A percentile compares a stretch with the other conserved stretches of the same genome.
Evolutionary conservation across 2,329 filamentous ascomycete species (phyloP).

Genomic region (Fusarium cyanostomum): DNA sequence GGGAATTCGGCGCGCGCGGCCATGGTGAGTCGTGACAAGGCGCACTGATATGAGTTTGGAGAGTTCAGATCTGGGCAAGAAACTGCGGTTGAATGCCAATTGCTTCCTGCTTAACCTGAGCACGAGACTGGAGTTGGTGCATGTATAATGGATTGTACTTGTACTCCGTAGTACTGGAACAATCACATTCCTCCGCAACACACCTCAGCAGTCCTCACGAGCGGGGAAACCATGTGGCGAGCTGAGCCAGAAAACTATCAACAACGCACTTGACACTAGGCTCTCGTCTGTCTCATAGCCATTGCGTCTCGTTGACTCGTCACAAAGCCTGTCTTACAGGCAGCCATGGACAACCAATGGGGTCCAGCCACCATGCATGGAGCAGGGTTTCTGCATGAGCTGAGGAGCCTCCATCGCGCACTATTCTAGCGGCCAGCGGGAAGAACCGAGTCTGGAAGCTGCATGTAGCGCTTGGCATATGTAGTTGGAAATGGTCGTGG

Average conservation of each 20-base stretch:
- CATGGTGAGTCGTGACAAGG: background rate
- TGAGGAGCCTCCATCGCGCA: background rate
- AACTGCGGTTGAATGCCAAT: too few relatives aligned
- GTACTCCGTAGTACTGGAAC: background rate
- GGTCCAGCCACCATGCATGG: background rate
- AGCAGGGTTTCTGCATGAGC: background rate
- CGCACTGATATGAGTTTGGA: too few relatives aligned
- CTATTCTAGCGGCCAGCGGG: background rate
- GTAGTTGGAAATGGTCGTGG: too few relatives aligned
- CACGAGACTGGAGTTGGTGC: too few relatives aligned
- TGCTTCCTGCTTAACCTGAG: too few relatives aligned
- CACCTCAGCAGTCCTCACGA: background rate
- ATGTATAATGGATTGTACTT: too few relatives aligned
- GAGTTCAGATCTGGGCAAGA: too few relatives aligned
- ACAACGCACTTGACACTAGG: background rate
- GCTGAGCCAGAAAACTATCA: background rate
- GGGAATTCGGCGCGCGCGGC: slow-evolving; percentile 5
- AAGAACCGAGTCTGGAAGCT: background rate
- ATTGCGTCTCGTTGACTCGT: background rate
- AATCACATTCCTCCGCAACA: background rate
- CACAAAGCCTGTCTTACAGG: background rate
- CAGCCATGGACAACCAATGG: background rate
- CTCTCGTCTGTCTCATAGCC: background rate
- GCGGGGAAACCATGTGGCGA: background rate
- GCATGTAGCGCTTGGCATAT: background rate